Conservation (phyloP, 192 early-diverging fungal species). For the Phycomyces blakesleeanus region DNA sequence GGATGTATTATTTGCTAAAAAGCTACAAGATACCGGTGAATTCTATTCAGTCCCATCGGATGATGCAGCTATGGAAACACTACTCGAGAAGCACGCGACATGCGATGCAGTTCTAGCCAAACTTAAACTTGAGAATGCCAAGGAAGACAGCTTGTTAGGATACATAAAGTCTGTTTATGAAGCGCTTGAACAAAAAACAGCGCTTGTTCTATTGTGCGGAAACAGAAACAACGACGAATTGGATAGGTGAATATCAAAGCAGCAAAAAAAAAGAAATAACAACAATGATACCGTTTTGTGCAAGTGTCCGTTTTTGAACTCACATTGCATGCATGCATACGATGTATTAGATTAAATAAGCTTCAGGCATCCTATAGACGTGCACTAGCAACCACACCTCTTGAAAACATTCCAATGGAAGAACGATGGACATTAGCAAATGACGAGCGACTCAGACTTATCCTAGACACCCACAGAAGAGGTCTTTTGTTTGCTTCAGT, state of each 20-base stretch:
- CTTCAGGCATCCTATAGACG: neutral
- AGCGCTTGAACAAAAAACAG: conserved; percentile 11
- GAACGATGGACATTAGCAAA: conserved; percentile 18
- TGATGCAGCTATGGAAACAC: conserved; percentile 1
- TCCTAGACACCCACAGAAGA: conserved; percentile 4
- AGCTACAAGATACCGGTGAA: neutral
- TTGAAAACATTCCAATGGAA: conserved; percentile 15
- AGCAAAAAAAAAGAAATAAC: neutral
- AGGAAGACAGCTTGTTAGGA: neutral
- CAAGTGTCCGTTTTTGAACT: neutral
- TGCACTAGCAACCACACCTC: neutral
- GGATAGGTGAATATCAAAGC: neutral
- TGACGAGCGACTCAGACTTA: neutral
- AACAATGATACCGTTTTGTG: no score
- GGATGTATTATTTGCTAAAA: neutral
- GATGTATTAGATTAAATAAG: neutral
- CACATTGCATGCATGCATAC: neutral
- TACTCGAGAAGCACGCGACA: conserved; percentile 1
- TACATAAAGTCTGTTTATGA: conserved; percentile 10
- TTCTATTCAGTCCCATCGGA: conserved; percentile 4
- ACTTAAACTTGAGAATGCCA: neutral
- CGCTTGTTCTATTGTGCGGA: conserved; percentile 11
- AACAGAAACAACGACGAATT: conserved; percentile 9
- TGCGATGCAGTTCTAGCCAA: neutral
- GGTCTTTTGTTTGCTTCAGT: conserved; percentile 14